phyloP scores from a whole-genome alignment of 495 filamentous ascomycete genomes.

The Mycothermus thermophilus region DNA sequence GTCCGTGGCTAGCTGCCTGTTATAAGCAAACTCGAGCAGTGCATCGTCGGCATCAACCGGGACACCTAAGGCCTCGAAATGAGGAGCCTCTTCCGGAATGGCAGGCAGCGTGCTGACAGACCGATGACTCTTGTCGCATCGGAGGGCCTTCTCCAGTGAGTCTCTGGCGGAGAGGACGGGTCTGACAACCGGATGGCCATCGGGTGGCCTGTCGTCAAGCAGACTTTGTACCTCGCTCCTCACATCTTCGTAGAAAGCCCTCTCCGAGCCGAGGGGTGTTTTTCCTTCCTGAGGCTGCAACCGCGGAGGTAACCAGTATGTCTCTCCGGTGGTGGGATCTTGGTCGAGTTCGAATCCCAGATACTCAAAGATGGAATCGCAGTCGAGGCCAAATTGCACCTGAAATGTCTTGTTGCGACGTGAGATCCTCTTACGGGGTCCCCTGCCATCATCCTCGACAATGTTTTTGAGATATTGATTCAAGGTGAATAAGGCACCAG shows the following conservation, averaged over 20 bases:
- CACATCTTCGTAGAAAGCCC: slow-evolving; percentile 23
- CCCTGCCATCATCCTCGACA: slow-evolving; percentile 28
- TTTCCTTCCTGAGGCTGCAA: slow-evolving; percentile 9
- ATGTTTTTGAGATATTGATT: slow-evolving; percentile 50
- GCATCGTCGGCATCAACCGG: slow-evolving; percentile 9
- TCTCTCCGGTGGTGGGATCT: slow-evolving; percentile 9
- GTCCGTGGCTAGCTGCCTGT: slow-evolving; percentile 11
- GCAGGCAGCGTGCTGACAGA: background rate
- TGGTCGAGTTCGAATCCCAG: slow-evolving; percentile 43
- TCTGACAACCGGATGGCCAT: slow-evolving; percentile 6
- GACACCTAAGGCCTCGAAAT: slow-evolving; percentile 12
- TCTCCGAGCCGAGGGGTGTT: slow-evolving; percentile 12
- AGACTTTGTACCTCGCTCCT: slow-evolving; percentile 23
- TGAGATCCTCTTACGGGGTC: slow-evolving; percentile 40
- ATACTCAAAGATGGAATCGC: slow-evolving; percentile 46
- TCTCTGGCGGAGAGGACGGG: slow-evolving; percentile 9
- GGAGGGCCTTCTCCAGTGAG: slow-evolving; percentile 11
- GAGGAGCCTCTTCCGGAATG: background rate
- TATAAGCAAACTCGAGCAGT: slow-evolving; percentile 17
- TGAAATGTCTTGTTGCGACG: slow-evolving; percentile 59
- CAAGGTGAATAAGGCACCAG: slow-evolving; percentile 42
- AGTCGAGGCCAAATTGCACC: slow-evolving; percentile 51
- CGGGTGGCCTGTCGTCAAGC: slow-evolving; percentile 8
- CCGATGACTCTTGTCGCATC: slow-evolving; percentile 3
- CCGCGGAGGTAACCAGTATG: slow-evolving; percentile 15